A percentile compares a stretch with the other conserved stretches of the same genome.
These are phyloP conservation scores for Penicillium manginii DNA, from an alignment of 495 filamentous ascomycete genomes.

Conservation along the genomic window DNA sequence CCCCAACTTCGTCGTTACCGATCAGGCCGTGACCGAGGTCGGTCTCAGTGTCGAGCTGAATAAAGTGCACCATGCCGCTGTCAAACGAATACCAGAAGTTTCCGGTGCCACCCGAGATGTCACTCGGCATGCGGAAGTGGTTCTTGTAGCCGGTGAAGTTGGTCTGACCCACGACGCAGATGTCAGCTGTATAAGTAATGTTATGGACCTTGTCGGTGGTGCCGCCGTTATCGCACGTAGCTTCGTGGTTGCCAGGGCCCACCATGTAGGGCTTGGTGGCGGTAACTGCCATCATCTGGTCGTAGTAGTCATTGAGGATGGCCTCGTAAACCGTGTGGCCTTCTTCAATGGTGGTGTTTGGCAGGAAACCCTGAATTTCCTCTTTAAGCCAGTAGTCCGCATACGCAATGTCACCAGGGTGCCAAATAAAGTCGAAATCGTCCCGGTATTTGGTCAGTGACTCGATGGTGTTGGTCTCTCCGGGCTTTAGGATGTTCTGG, in stretches of 20 bases:
- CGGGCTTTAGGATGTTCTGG: slow-evolving; percentile 5
- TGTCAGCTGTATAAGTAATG: slow-evolving; percentile 5
- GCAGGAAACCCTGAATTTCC: slow-evolving; percentile 31
- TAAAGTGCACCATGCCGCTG: slow-evolving; percentile 56
- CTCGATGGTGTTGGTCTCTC: slow-evolving; percentile 18
- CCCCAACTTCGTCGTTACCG: slow-evolving; percentile 8
- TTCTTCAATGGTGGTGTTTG: slow-evolving; percentile 33
- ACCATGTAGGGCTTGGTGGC: slow-evolving; percentile 45
- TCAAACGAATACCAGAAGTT: slow-evolving; percentile 65
- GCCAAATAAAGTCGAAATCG: slow-evolving; percentile 16
- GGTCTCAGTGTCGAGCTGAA: slow-evolving; percentile 53
- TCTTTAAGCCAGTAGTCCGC: slow-evolving; percentile 45
- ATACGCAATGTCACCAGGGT: slow-evolving; percentile 44
- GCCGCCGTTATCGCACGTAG: slow-evolving; percentile 21
- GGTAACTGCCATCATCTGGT: slow-evolving; percentile 38
- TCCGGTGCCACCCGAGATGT: slow-evolving; percentile 46
- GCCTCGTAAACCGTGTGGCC: slow-evolving; percentile 39
- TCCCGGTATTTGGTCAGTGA: slow-evolving; percentile 4
- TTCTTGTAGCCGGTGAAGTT: slow-evolving; percentile 55
- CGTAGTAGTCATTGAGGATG: slow-evolving; percentile 48
- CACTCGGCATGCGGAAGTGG: slow-evolving; percentile 52
- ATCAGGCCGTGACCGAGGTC: slow-evolving; percentile 21
- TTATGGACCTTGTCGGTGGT: slow-evolving; percentile 8
- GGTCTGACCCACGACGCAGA: slow-evolving; percentile 41
- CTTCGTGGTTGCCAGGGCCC: slow-evolving; percentile 48